Conservation (phyloP, 73 alveolate species). For the Blepharisma stoltei region DNA sequence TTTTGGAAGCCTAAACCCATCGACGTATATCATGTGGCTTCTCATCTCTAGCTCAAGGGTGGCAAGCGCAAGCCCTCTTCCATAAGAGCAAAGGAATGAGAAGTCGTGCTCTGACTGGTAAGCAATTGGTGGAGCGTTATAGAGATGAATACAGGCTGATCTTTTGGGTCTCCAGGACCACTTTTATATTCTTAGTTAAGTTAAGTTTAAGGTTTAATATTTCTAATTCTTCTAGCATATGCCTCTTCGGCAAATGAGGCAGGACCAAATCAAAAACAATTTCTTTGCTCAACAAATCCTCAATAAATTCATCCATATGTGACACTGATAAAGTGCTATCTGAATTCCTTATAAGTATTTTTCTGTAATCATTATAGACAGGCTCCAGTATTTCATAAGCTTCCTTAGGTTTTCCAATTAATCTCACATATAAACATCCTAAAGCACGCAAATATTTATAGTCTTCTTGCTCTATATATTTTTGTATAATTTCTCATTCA, state of each 20-base stretch:
- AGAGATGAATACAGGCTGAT: too few relatives aligned
- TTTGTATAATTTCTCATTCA: constrained; percentile 74
- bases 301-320: constrained; percentile 85
- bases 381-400: constrained; percentile 78
- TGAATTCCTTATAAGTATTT: constrained; percentile 62
- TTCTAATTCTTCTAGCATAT: constrained; percentile 69
- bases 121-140: too few relatives aligned
- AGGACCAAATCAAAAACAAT: constrained; percentile 62
- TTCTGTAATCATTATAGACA: constrained; percentile 76
- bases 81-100: too few relatives aligned
- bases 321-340: constrained; percentile 59
- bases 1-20: too few relatives aligned
- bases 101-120: too few relatives aligned
- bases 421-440: constrained; percentile 79
- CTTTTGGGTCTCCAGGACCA: too few relatives aligned
- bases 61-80: too few relatives aligned
- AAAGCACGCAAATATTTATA: constrained; percentile 81
- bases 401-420: constrained; percentile 76
- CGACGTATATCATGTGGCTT: too few relatives aligned
- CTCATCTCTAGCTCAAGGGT: too few relatives aligned
- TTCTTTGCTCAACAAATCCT: constrained; percentile 70
- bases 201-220: constrained; percentile 55
- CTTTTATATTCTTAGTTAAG: too few relatives aligned
- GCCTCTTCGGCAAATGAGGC: constrained; percentile 74
- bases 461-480: constrained; percentile 63